Percentiles rank a stretch among this genome's conserved stretches.
Evolutionary conservation across 305 asterid species (phyloP).

Genomic region (Rubia peregrina): DNA sequence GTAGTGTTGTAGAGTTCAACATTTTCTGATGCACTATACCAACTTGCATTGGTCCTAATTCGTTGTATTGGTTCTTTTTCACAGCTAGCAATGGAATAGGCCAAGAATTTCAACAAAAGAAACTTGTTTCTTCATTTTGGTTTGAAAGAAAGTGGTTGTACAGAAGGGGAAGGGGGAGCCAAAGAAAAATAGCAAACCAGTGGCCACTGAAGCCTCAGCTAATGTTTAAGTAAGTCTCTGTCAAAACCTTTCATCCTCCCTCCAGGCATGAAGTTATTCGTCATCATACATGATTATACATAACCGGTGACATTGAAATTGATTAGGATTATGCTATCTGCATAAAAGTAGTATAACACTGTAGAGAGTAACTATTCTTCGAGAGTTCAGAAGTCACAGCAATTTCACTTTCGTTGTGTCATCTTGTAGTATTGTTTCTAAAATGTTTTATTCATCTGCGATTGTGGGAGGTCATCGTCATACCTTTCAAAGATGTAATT

Average conservation of each 20-base stretch:
- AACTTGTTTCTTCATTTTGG: constrained; percentile 58
- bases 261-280: constrained; percentile 18
- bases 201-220: constrained; percentile 54
- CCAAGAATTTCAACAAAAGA: constrained; percentile 60
- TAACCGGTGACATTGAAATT: constrained; percentile 19
- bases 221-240: constrained; percentile 44
- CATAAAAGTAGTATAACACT: constrained; percentile 31
- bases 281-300: constrained; percentile 13
- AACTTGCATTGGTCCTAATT: not conserved
- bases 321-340: constrained; percentile 29
- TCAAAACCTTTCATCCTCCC: constrained; percentile 16
- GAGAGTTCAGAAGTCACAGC: not conserved
- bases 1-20: not conserved
- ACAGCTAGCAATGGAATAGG: constrained; percentile 75
- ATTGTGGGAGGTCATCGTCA: no score
- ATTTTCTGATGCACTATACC: not conserved
- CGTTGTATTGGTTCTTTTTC: constrained; percentile 7
- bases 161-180: constrained; percentile 59
- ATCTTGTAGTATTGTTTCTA: constrained; percentile 3
- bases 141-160: constrained; percentile 59
- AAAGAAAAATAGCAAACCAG: constrained; percentile 47
- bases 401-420: constrained; percentile 12
- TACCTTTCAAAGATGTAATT: no score
- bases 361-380: constrained; percentile 18
- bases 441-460: not conserved